A percentile compares a stretch with the other conserved stretches of the same genome.
Conservation (phyloP, 805 yeast species). For the Myxozyma neotropica region DNA sequence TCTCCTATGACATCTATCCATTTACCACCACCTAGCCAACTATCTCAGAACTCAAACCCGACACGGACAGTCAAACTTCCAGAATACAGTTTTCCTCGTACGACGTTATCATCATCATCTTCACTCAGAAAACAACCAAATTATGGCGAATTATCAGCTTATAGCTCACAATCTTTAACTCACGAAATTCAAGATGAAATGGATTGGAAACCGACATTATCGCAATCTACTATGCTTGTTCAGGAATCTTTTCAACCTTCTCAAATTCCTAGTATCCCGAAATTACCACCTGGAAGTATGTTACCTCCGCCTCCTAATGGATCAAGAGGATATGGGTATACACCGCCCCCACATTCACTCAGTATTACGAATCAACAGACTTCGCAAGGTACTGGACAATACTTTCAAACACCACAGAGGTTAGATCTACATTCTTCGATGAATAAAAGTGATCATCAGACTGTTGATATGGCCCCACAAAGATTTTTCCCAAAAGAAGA, state of each 20-base stretch:
- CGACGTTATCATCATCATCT: too few species aligned
- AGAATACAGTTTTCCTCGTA: neutral
- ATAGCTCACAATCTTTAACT: neutral
- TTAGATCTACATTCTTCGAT: neutral
- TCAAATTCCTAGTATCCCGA: conserved; percentile 12
- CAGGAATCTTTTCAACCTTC: neutral
- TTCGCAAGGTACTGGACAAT: neutral
- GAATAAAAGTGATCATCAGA: neutral
- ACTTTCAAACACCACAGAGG: neutral
- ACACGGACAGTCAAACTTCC: neutral
- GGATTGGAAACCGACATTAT: conserved; percentile 27
- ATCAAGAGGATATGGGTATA: neutral
- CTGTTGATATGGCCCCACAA: conserved; percentile 19
- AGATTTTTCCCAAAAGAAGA: conserved; percentile 24
- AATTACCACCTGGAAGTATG: conserved; percentile 10
- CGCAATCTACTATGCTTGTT: neutral
- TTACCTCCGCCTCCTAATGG: conserved; percentile 26
- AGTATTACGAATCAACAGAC: neutral
- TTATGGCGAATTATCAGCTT: neutral
- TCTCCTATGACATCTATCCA: neutral
- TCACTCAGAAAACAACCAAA: neutral
- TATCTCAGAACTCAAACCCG: neutral
- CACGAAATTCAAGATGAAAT: conserved; percentile 14
- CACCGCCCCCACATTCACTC: neutral
- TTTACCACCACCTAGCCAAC: neutral